Evolutionary conservation across 352 stramenopile species (phyloP), one percentile per base, ranked within the genome.

Genomic region (Globisporangium paddicum): DNA sequence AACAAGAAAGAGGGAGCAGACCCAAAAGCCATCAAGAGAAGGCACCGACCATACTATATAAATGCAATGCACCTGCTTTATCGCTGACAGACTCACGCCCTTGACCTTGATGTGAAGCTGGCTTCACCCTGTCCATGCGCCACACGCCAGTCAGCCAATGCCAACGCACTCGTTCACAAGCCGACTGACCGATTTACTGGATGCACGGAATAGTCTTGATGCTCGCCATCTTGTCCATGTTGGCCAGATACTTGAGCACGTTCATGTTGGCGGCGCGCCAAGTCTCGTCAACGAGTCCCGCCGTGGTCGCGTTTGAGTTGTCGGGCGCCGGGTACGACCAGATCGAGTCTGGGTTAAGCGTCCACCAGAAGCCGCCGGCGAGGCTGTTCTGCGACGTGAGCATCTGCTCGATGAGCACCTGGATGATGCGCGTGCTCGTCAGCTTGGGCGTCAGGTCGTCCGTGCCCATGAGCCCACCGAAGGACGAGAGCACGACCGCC

Each of bases 261-360:
- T 91, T 72, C 79, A 79, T 72, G 73, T 89, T 91, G 19, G 77
- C 79, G 19, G 63, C 66, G 34, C 79, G 82, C 82, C 82, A 95
- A 38, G 82, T 87, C 35, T 77, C 67, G 40, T 90, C 81, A n/a
- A 93, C 57, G 5, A 95, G 60, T 53, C 85, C 85, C 16, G 79
- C 67, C 23, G 60, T 59, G 13, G 76, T 86, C 2, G 64, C 26
- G 62, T 89, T 87, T 18, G 63, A 64, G 35, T 73, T 62, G 63
- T 93, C 73, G n/a, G 85, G 85, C 26, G 80, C 72, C 23, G 81
- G 79, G 68, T 93, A 90, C 18, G 82, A 65, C 82, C 83, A 95
- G 63, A 67, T 67, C 19, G 79, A 83, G 54, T 93, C 85, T 9
- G 82, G 82, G 73, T 95, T 95, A 8, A 95, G 61, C 26, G 77